These are phyloP conservation scores for Carnegiea gigantea DNA, from an alignment of 179 eudicot genomes.

Conservation along the genomic window DNA sequence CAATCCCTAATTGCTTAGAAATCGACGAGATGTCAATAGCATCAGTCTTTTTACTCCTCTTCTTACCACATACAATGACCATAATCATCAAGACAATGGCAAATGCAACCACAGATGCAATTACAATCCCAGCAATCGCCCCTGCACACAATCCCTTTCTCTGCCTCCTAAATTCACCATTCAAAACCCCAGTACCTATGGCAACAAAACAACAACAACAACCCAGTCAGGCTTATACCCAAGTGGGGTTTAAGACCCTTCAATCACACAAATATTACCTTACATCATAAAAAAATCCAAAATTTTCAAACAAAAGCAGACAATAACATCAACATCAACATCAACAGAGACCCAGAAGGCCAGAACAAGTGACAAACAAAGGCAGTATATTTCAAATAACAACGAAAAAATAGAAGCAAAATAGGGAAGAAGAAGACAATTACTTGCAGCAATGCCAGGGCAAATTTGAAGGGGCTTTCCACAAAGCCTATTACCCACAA, in stretches of 20 bases:
- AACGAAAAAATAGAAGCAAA: background rate
- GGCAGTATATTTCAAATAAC: background rate
- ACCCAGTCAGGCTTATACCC: too few relatives aligned
- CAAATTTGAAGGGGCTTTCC: conserved; percentile 57
- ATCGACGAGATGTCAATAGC: conserved; percentile 33
- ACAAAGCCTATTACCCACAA: conserved; percentile 61
- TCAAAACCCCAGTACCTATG: conserved; percentile 36
- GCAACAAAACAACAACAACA: conserved; percentile 8
- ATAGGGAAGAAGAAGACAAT: background rate
- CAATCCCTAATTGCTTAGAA: conserved; percentile 27
- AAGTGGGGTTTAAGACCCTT: too few relatives aligned
- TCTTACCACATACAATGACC: conserved; percentile 31
- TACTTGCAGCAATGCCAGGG: conserved; percentile 38
- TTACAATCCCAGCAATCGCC: conserved; percentile 44
- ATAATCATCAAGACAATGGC: conserved; percentile 35
- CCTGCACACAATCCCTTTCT: conserved; percentile 38
- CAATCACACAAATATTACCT: too few relatives aligned
- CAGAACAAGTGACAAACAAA: too few relatives aligned
- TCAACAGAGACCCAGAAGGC: background rate
- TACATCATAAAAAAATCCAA: background rate
- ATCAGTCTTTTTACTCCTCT: conserved; percentile 19
- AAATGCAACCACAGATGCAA: conserved; percentile 40
- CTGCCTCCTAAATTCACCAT: conserved; percentile 24
- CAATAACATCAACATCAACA: background rate
- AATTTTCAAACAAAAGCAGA: background rate